Conservation (phyloP, 192 early-diverging fungal genomes). For the Coemansia sp. region DNA sequence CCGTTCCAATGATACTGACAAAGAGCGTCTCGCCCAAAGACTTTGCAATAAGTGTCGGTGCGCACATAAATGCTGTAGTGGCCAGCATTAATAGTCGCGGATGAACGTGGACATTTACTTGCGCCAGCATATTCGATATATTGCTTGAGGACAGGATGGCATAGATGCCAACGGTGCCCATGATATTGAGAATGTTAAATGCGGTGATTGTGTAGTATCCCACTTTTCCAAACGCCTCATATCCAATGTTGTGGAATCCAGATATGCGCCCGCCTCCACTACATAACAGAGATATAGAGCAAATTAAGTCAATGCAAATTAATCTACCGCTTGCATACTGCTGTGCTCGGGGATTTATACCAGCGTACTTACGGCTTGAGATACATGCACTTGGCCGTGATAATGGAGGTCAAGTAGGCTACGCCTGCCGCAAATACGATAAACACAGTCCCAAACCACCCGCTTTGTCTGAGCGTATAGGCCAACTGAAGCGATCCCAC, state of each 20-base stretch:
- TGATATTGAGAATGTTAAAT: conserved; percentile 49
- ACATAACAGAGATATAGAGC: neutral
- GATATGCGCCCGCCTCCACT: conserved; percentile 45
- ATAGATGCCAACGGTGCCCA: conserved; percentile 44
- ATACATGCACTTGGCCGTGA: conserved; percentile 43
- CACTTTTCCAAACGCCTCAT: conserved; percentile 37
- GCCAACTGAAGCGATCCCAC: conserved; percentile 45
- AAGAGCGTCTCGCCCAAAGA: conserved; percentile 72
- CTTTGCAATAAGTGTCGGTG: conserved; percentile 66
- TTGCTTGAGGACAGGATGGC: conserved; percentile 43
- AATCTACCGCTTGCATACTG: neutral
- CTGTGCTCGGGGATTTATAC: neutral
- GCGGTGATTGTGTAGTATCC: conserved; percentile 42
- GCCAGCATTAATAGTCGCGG: conserved; percentile 45
- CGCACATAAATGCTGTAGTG: conserved; percentile 54
- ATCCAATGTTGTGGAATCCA: conserved; percentile 44
- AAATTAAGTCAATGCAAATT: neutral
- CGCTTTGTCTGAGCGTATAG: conserved; percentile 44
- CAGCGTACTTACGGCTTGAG: conserved; percentile 46
- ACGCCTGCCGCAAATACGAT: conserved; percentile 34
- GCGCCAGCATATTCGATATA: conserved; percentile 32
- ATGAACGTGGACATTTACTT: conserved; percentile 30
- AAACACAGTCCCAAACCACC: conserved; percentile 39
- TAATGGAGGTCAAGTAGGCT: conserved; percentile 29
- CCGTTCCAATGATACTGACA: conserved; percentile 63